Base-by-base conservation (phyloP, 345 rosid genomes). In the Lepidium didymum region DNA sequence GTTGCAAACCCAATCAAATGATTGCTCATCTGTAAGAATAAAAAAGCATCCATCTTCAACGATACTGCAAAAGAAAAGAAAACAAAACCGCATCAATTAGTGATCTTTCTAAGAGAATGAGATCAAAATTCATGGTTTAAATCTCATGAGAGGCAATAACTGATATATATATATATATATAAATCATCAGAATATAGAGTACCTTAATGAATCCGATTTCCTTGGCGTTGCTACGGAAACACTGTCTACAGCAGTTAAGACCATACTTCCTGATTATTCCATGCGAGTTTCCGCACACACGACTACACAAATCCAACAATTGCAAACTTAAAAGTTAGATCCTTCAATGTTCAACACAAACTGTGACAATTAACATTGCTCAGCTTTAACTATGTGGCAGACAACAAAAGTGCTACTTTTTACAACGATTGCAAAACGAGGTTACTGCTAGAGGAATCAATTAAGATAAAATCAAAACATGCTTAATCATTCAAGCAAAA, bases 161-260 rank as follows among this genome's bases (percentile, higher is more conserved):
- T 19, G 7, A 47, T 33, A n/a, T n/a, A n/a, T n/a, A n/a, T n/a
- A n/a, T n/a, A n/a, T n/a, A n/a, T n/a, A n/a, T n/a, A n/a, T 33
- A 3, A n/a, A 21, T 1, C 12, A 44, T 68, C 9, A 57, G 1
- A 19, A 38, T 11, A 47, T 11, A 13, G 47, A 34, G 7, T 50
- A 84, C 89, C 89, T 85, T 82, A 8, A 85, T 82, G 81, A 85
- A 85, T 14, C 87, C 89, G 35, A 66, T 75, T 40, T 75, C 72
- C 43, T 72, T 66, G 54, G 81, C 81, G 54, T 78, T 68, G 80
- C 85, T 63, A 25, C 79, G 77, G 54, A 58, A 74, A 13, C 76
- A 69, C 61, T 81, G 72, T 12, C 65, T 64, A 18, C 81, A 79
- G 41, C 77, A 78, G 73, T 65, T 78, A 6, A 75, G 82, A 0